Base-by-base conservation (phyloP, 129 eudicot genomes). In the Calendula officinalis region DNA sequence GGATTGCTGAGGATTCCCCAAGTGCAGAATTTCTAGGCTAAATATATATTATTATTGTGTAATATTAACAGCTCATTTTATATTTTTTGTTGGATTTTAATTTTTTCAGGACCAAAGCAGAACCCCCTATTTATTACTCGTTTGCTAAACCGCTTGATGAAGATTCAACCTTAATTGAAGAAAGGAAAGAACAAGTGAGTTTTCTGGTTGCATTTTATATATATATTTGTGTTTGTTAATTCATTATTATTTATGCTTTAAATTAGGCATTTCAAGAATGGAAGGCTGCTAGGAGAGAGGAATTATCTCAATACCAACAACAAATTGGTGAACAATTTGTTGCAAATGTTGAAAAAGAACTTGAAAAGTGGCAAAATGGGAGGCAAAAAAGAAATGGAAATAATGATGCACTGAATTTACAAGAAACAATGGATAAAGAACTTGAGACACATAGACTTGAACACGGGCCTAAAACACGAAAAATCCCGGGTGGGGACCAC, bases 341-440 rank as follows among this genome's bases (percentile, higher is more conserved):
- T 15, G 89, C 87, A 35, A 88, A 92, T 51, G 96, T 75, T 44
- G 95, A 83, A 45, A 81, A 88, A 74, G 95, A 88, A 71, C 76
- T 85, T 51, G 98, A 92, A 64, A 88, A 87, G 89, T 81, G 96
- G 98, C 86, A 88, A 73, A 81, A 84, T 44, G 90, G 82, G 34
- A 82, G 92, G 70, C 86, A 75, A 52, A 66, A 74, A 45, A 83
- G 89, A 65, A 88, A 79, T 5, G 81, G 67, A 61, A 81, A 76
- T 75, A 82, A 73, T 8, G 83, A 83, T 30, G 50, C 66, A 47
- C 67, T 83, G 61, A 94, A 86, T 79, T 78, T 94, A 9, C 99
- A 94, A 75, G 99, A 94, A 76, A 94, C 96, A 41, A 94, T 94
- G 99, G 99, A 94, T 92, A 76, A 94, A 68, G 99, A 94, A 58